Base-by-base conservation (phyloP, 75 land plant genomes). In the Isoetes taiwanensis region DNA sequence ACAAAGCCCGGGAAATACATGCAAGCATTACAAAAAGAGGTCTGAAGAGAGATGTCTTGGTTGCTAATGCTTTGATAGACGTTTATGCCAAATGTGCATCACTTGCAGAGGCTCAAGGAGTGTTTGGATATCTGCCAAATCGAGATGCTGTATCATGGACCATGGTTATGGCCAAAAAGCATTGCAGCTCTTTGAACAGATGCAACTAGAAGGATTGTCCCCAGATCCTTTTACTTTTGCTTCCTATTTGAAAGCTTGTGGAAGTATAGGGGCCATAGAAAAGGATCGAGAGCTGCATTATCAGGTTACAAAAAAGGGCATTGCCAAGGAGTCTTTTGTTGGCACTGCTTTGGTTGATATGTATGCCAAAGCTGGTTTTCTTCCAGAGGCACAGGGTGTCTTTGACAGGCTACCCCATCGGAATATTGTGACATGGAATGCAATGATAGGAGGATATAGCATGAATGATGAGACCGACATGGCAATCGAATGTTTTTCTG, bases 1-100 rank as follows among this genome's bases (percentile, higher is more conserved):
- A n/a, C n/a, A n/a, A n/a, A n/a, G n/a, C n/a, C n/a, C n/a, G n/a
- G n/a, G n/a, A n/a, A 61, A 54, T 78, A 6, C 85, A 82, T 54
- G 56, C 74, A 2, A 52, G 72, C 24, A 64, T 54, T 1, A 30
- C n/a, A n/a, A n/a, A n/a, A n/a, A n/a, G n/a, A n/a, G n/a, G n/a
- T n/a, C n/a, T n/a, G n/a, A n/a, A n/a, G n/a, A n/a, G n/a, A n/a
- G n/a, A n/a, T n/a, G n/a, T n/a, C n/a, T n/a, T 61, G 56, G n/a
- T n/a, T n/a, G n/a, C n/a, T n/a, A n/a, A n/a, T n/a, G n/a, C n/a
- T n/a, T n/a, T n/a, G n/a, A n/a, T n/a, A n/a, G n/a, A n/a, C n/a
- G n/a, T n/a, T n/a, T n/a, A n/a, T n/a, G n/a, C n/a, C n/a, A 46
- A 19, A 23, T 6, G 50, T 8, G 50, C 25, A 5, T 5, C 16